phyloP scores from a whole-genome alignment of 352 stramenopile genomes.

The Phytophthora brassicae region DNA sequence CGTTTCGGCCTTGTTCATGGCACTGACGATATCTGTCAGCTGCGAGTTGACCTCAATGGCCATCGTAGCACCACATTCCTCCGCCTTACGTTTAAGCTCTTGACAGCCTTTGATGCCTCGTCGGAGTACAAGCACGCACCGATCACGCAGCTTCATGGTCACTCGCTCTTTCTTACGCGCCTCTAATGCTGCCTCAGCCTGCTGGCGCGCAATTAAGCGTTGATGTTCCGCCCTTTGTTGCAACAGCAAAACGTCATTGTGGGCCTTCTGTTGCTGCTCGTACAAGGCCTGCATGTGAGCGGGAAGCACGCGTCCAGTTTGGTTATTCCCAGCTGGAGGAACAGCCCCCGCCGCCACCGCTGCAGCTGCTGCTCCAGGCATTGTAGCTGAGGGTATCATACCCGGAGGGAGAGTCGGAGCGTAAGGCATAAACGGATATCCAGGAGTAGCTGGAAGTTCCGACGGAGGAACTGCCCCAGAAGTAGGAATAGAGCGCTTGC shows the following conservation, averaged over 20 bases:
- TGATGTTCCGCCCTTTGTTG: slow-evolving; percentile 9
- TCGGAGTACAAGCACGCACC: slow-evolving; percentile 67
- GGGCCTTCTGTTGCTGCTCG: slow-evolving; percentile 13
- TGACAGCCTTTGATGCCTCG: slow-evolving; percentile 72
- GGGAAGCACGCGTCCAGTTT: slow-evolving; percentile 27
- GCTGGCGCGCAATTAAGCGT: slow-evolving; percentile 18
- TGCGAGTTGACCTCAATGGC: slow-evolving; percentile 80
- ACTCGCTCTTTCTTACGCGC: slow-evolving; percentile 38
- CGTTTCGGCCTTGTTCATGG: slow-evolving; percentile 57
- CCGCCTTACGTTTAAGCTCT: slow-evolving; percentile 61
- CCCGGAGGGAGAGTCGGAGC: slow-evolving; percentile 10
- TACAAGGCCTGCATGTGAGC: slow-evolving; percentile 25
- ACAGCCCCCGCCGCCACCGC: background rate
- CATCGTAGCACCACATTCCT: slow-evolving; percentile 60
- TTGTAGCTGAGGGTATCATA: slow-evolving; percentile 14
- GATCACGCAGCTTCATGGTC: slow-evolving; percentile 55
- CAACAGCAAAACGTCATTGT: slow-evolving; percentile 8
- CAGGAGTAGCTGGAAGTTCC: slow-evolving; percentile 7
- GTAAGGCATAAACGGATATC: slow-evolving; percentile 29
- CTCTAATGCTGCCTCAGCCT: slow-evolving; percentile 27
- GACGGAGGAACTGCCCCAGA: slow-evolving; percentile 34
- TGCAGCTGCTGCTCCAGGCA: background rate
- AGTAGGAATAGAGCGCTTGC: slow-evolving; percentile 47
- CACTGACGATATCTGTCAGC: slow-evolving; percentile 79
- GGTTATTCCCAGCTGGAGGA: background rate